Evolutionary conservation across 73 alveolate genomes (phyloP).

Genomic region (Tetrahymena elliotti): DNA sequence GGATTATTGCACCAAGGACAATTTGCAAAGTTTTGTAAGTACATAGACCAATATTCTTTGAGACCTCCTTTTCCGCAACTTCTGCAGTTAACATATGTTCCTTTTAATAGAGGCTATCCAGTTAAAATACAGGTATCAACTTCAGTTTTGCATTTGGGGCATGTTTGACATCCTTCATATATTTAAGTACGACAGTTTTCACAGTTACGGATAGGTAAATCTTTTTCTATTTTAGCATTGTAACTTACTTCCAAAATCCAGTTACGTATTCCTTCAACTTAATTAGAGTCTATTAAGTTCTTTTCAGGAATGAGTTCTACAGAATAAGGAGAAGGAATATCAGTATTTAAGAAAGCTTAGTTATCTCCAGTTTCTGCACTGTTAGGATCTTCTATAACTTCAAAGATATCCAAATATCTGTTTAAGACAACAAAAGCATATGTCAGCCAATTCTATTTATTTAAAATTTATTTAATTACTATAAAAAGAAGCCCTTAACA

Average conservation of each 20-base stretch:
- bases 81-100: constrained; percentile 74
- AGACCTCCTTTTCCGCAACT: constrained; percentile 90
- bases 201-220: constrained; percentile 72
- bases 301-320: constrained; percentile 94
- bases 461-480: constrained; percentile 25
- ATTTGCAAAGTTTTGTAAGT: constrained; percentile 53
- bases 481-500: background rate
- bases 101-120: constrained; percentile 90
- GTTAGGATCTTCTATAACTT: constrained; percentile 97
- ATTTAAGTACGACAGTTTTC: constrained; percentile 84
- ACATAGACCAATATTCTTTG: constrained; percentile 94
- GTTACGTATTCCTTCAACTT: constrained; percentile 90
- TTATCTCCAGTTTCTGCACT: constrained; percentile 83
- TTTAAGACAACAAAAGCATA: constrained; percentile 91
- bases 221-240: constrained; percentile 65
- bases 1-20: constrained; percentile 86
- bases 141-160: constrained; percentile 63
- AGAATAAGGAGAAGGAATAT: constrained; percentile 80
- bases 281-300: constrained; percentile 73
- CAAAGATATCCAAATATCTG: constrained; percentile 94
- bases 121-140: constrained; percentile 94
- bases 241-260: constrained; percentile 90
- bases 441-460: constrained; percentile 40
- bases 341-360: constrained; percentile 94
- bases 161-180: constrained; percentile 76